Percentiles rank a stretch among this genome's conserved stretches.
phyloP scores from a whole-genome alignment of 331 rosid genomes.

The Rhamnella rubrinervis region DNA sequence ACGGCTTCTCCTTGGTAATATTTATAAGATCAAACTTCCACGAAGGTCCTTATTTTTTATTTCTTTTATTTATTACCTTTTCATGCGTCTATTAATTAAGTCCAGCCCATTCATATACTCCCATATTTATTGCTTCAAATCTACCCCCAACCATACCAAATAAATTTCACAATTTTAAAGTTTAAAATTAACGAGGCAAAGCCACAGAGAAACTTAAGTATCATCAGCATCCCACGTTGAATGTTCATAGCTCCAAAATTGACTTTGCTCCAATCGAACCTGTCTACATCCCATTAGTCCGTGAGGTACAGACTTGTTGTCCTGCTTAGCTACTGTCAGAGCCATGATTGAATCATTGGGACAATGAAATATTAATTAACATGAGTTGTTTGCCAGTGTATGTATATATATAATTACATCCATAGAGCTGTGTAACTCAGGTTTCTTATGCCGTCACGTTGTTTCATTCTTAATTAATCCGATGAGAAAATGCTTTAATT shows the following conservation, averaged over 20 bases:
- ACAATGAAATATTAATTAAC: conserved; percentile 17
- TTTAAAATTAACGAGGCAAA: conserved; percentile 21
- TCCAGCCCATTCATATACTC: conserved; percentile 32
- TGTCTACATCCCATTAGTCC: conserved; percentile 31
- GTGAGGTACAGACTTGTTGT: conserved; percentile 39
- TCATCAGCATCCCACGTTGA: conserved; percentile 23
- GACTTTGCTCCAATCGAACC: conserved; percentile 28
- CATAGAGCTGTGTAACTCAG: too few species aligned
- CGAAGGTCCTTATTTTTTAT: conserved; percentile 13
- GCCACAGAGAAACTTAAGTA: conserved; percentile 3
- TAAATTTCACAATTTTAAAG: conserved; percentile 39
- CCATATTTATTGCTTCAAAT: conserved; percentile 48
- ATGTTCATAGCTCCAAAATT: conserved; percentile 13
- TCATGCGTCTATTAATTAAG: conserved; percentile 41
- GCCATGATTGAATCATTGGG: conserved; percentile 80
- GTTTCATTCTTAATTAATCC: too few species aligned
- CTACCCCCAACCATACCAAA: conserved; percentile 54
- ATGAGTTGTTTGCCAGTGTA: too few species aligned
- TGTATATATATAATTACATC: too few species aligned
- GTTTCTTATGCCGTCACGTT: too few species aligned
- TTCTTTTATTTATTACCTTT: conserved; percentile 12
- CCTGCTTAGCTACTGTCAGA: conserved; percentile 46
- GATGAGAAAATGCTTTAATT: too few species aligned
- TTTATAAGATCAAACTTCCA: conserved; percentile 51
- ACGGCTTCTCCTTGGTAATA: conserved; percentile 18